Evolutionary conservation across 2,329 filamentous ascomycete species (phyloP).

Genomic region (Macrophomina tecta): DNA sequence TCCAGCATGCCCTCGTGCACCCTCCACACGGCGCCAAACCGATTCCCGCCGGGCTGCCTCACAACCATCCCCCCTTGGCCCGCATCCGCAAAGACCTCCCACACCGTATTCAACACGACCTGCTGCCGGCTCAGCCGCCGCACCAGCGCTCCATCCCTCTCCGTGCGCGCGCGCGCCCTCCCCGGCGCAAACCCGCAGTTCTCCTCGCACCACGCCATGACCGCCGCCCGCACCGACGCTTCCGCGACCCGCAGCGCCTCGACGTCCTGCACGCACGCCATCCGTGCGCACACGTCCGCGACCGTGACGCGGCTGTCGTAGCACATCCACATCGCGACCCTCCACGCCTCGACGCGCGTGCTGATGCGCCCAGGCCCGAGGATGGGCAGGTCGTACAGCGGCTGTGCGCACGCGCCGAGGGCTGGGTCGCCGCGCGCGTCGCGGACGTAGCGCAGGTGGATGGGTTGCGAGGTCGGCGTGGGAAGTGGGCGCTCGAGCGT

Average conservation of each 20-base stretch:
- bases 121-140: not conserved
- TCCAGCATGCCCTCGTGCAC: not conserved
- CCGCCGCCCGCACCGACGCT: not conserved
- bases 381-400: slow-evolving; percentile 11
- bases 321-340: slow-evolving; percentile 6
- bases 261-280: not conserved
- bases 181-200: not conserved
- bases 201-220: not conserved
- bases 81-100: not conserved
- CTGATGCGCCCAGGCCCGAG: not conserved
- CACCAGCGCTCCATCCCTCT: not conserved
- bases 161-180: too few relatives aligned
- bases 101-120: not conserved
- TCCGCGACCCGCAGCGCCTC: not conserved
- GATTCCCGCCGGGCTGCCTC: not conserved
- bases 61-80: not conserved
- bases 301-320: not conserved
- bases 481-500: not conserved
- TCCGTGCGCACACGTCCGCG: not conserved
- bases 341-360: slow-evolving; percentile 2
- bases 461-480: too few relatives aligned
- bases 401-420: not conserved
- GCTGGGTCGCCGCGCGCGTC: too few relatives aligned
- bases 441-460: too few relatives aligned
- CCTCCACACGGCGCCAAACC: not conserved